phyloP scores from a whole-genome alignment of 108 stramenopile species.

The Fistulifera pelliculosa region DNA sequence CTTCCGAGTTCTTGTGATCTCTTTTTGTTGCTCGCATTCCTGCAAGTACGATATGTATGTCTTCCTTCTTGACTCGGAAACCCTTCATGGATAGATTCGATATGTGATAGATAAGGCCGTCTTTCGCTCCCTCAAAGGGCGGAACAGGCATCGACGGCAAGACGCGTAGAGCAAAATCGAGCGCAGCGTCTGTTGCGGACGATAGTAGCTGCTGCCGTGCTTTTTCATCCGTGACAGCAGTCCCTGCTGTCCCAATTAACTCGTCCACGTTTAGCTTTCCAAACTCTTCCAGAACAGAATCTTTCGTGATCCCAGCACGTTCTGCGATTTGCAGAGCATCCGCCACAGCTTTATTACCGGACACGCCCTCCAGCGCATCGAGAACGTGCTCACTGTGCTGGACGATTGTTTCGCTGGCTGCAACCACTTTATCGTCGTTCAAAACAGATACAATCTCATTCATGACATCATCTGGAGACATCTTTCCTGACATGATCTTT shows the following conservation, averaged over 20 bases:
- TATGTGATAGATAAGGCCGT: conserved; percentile 76
- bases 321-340: conserved; percentile 60
- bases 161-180: conserved; percentile 76
- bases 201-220: conserved; percentile 68
- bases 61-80: conserved; percentile 81
- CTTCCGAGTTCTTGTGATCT: neutral
- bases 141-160: conserved; percentile 83
- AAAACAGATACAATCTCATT: conserved; percentile 68
- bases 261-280: conserved; percentile 69
- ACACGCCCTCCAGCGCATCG: conserved; percentile 80
- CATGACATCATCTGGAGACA: conserved; percentile 51
- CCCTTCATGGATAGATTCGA: conserved; percentile 83
- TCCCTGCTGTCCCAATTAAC: conserved; percentile 60
- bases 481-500: conserved; percentile 66
- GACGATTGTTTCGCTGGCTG: conserved; percentile 60
- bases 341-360: conserved; percentile 52
- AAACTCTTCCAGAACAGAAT: conserved; percentile 63
- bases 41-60: conserved; percentile 77
- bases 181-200: conserved; percentile 72
- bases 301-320: conserved; percentile 80
- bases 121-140: conserved; percentile 80
- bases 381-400: conserved; percentile 63
- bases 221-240: conserved; percentile 71
- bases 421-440: conserved; percentile 73
- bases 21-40: conserved; percentile 72